These are phyloP conservation scores for Noccaea caerulescens DNA, from an alignment of 345 rosid species.

Conservation along the genomic window DNA sequence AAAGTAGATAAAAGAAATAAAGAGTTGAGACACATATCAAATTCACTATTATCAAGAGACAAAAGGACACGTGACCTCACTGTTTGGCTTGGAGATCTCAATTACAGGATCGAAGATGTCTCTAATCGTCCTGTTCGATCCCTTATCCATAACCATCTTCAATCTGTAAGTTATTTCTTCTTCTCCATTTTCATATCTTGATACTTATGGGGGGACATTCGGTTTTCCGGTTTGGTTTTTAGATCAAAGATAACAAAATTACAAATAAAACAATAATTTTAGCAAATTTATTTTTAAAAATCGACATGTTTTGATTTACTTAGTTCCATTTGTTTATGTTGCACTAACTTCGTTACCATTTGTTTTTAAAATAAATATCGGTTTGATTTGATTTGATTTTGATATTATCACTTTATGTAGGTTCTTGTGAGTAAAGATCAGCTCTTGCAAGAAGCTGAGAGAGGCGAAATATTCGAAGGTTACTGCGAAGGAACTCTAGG, in stretches of 20 bases:
- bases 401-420: conserved; percentile 40
- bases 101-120: conserved; percentile 65
- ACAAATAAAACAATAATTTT: neutral
- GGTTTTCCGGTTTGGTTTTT: neutral
- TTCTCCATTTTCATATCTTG: neutral
- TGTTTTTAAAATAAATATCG: neutral
- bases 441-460: conserved; percentile 70
- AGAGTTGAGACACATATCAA: conserved; percentile 51
- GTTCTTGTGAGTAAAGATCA: conserved; percentile 67
- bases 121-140: conserved; percentile 55
- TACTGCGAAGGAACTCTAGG: conserved; percentile 60
- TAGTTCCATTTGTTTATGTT: neutral
- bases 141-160: conserved; percentile 58
- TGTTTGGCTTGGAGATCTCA: conserved; percentile 74
- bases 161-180: conserved; percentile 41
- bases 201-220: neutral
- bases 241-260: neutral
- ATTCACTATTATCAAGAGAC: conserved; percentile 55
- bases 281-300: no score
- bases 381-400: neutral
- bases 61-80: conserved; percentile 52
- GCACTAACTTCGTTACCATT: neutral
- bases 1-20: conserved; percentile 41
- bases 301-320: neutral
- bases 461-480: conserved; percentile 66